These are phyloP conservation scores for Aureobasidium sp. DNA, from an alignment of 2,329 filamentous ascomycete genomes.

Conservation along the genomic window DNA sequence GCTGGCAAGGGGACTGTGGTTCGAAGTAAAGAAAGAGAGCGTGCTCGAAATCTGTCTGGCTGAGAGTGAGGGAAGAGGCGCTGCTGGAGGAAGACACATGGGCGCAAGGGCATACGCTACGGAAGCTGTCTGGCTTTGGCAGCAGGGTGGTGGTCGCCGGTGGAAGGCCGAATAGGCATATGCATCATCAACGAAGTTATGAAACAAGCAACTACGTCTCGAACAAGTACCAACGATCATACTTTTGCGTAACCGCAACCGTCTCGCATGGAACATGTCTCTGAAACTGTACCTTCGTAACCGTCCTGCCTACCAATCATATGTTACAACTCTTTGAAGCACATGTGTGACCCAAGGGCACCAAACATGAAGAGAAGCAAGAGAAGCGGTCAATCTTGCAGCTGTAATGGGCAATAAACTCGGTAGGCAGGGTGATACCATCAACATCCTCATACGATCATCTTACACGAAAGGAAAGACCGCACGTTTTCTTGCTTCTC, in stretches of 20 bases:
- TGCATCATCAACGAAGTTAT: not conserved
- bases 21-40: conserved; percentile 63
- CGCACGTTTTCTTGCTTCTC: not conserved
- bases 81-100: conserved; percentile 54
- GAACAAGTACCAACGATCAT: not conserved
- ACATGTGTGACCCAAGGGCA: too few species aligned
- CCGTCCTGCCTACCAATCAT: not conserved
- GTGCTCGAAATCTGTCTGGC: conserved; percentile 69
- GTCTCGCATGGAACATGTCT: not conserved
- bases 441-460: not conserved
- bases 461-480: not conserved
- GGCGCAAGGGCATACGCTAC: conserved; percentile 78
- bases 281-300: not conserved
- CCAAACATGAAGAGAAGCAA: too few species aligned
- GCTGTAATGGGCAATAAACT: not conserved
- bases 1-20: conserved; percentile 72
- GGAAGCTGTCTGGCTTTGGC: conserved; percentile 84
- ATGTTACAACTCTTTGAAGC: not conserved
- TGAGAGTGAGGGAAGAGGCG: conserved; percentile 56
- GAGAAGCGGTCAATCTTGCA: not conserved
- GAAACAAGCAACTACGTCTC: not conserved
- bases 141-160: conserved; percentile 58
- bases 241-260: not conserved
- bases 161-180: conserved; percentile 39
- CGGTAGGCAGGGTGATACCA: not conserved